These are phyloP conservation scores for Phytophthora citrophthora DNA, from an alignment of 352 stramenopile species.

Conservation along the genomic window DNA sequence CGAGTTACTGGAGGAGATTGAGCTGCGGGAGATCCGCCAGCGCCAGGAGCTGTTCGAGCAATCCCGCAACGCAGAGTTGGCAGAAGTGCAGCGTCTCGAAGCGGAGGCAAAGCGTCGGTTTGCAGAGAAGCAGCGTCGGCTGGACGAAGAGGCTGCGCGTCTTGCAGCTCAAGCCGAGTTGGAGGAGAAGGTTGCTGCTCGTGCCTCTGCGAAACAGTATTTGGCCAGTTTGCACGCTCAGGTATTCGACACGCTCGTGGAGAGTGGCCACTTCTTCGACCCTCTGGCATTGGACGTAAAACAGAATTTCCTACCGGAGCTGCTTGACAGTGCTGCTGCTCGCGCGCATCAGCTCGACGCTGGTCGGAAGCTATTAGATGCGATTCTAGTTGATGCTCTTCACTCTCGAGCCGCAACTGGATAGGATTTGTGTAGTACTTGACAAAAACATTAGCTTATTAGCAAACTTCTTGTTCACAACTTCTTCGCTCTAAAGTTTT, in stretches of 20 bases:
- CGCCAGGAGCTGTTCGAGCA: conserved; percentile 94
- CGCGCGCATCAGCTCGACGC: conserved; percentile 49
- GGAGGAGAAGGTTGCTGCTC: conserved; percentile 92
- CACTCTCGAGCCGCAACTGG: conserved; percentile 22
- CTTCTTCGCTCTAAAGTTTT: no score
- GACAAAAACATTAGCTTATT: conserved; percentile 9
- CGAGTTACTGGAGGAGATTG: conserved; percentile 95
- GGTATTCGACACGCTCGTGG: conserved; percentile 89
- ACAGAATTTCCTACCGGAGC: conserved; percentile 77
- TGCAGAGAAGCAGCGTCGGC: conserved; percentile 89
- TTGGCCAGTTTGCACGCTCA: conserved; percentile 84
- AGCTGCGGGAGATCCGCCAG: conserved; percentile 88
- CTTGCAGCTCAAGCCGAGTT: conserved; percentile 81
- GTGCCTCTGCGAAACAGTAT: conserved; percentile 91
- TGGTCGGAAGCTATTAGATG: conserved; percentile 31
- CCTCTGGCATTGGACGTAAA: conserved; percentile 86
- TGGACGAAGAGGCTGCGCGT: conserved; percentile 83
- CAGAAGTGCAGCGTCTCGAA: conserved; percentile 94
- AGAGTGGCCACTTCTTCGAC: conserved; percentile 91
- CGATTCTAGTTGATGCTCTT: conserved; percentile 31
- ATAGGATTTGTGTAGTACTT: conserved; percentile 3
- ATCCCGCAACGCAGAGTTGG: conserved; percentile 92
- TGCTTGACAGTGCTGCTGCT: conserved; percentile 54
- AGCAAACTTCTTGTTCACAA: not conserved
- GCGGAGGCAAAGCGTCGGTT: conserved; percentile 92